A percentile compares a stretch with the other conserved stretches of the same genome.
Evolutionary conservation across 2,329 filamentous ascomycete species (phyloP).

Genomic region (Capronia americana): DNA sequence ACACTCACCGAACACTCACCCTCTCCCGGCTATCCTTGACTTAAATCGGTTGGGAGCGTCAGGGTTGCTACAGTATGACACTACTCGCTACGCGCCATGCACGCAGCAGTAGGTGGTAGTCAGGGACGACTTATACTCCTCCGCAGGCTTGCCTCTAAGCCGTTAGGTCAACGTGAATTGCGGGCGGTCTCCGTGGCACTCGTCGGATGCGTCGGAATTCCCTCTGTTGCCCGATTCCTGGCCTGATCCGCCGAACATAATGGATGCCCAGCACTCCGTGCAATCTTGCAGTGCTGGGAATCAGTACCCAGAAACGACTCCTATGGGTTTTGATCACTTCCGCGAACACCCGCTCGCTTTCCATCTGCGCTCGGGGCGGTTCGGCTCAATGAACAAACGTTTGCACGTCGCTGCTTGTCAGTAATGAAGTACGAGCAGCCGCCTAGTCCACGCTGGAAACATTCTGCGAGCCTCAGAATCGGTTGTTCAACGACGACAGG

Average conservation of each 20-base stretch:
- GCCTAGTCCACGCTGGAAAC: not conserved
- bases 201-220: not conserved
- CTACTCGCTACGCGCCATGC: too few species aligned
- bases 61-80: too few species aligned
- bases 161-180: not conserved
- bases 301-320: not conserved
- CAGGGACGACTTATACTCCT: too few species aligned
- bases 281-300: too few species aligned
- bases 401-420: not conserved
- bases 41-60: too few species aligned
- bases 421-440: not conserved
- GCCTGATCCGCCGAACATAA: not conserved
- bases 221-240: not conserved
- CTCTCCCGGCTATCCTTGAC: not conserved
- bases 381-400: not conserved
- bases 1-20: not conserved
- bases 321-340: not conserved
- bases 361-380: not conserved
- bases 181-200: too few species aligned
- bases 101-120: too few species aligned
- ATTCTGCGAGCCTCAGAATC: too few species aligned
- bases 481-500: not conserved
- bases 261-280: too few species aligned
- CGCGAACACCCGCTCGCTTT: not conserved
- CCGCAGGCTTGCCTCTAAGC: not conserved